phyloP scores from a whole-genome alignment of 148 eudicot genomes.

The Silene uniflora region DNA sequence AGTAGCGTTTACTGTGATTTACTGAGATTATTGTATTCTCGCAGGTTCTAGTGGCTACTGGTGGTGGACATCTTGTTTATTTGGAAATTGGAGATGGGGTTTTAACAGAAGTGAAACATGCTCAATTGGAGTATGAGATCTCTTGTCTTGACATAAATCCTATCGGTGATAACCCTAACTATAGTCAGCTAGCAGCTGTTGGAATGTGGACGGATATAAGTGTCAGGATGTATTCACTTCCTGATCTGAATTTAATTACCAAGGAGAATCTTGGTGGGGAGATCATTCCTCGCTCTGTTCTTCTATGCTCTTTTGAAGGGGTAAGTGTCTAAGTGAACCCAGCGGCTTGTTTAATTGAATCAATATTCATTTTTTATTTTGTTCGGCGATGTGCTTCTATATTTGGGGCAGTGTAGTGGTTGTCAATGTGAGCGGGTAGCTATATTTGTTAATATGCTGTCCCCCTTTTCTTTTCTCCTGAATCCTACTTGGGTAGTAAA shows the following conservation, averaged over 20 bases:
- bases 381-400: neutral
- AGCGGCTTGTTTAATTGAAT: neutral
- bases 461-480: no score
- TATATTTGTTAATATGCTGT: no score
- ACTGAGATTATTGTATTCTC: conserved; percentile 15
- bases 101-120: conserved; percentile 63
- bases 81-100: conserved; percentile 86
- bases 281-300: conserved; percentile 97
- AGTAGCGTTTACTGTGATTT: neutral
- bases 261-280: conserved; percentile 94
- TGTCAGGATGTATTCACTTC: conserved; percentile 78
- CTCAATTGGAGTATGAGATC: conserved; percentile 79
- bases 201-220: conserved; percentile 99
- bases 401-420: neutral
- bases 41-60: conserved; percentile 88
- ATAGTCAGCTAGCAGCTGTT: conserved; percentile 88
- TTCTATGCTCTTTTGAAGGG: conserved; percentile 94
- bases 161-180: conserved; percentile 68
- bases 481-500: no score
- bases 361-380: neutral
- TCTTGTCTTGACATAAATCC: conserved; percentile 96
- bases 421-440: neutral
- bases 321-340: conserved; percentile 44
- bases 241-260: conserved; percentile 76
- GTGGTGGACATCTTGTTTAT: conserved; percentile 91